Evolutionary conservation across 345 rosid species (phyloP).

Genomic region (Citrus hindsii): DNA sequence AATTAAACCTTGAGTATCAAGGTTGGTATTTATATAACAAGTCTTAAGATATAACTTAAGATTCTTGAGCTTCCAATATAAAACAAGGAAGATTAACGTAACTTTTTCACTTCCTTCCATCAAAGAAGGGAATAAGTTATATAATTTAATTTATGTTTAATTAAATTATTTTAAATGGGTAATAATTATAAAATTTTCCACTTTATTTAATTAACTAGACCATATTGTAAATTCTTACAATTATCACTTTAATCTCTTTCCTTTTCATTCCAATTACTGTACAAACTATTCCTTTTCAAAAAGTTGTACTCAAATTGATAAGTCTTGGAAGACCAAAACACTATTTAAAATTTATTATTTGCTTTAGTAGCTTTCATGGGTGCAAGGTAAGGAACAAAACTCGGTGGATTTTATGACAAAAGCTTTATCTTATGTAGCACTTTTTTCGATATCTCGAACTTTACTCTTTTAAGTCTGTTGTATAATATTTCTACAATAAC

Average conservation of each 20-base stretch:
- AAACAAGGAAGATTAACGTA: too few relatives aligned
- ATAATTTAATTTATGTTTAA: too few relatives aligned
- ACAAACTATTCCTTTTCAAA: slow-evolving; percentile 30
- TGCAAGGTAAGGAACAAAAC: slow-evolving; percentile 31
- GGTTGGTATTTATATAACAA: too few relatives aligned
- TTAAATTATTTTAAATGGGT: too few relatives aligned
- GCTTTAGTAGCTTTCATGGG: slow-evolving; percentile 27
- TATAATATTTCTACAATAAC: background rate
- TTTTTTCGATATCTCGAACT: slow-evolving; percentile 1
- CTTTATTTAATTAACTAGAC: too few relatives aligned
- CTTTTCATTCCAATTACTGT: slow-evolving; percentile 12
- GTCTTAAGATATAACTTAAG: too few relatives aligned
- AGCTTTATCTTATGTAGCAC: slow-evolving; percentile 1
- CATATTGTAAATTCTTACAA: too few relatives aligned
- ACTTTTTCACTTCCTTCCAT: too few relatives aligned
- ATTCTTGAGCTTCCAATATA: too few relatives aligned
- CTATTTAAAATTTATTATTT: slow-evolving; percentile 1
- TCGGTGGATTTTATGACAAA: slow-evolving; percentile 1
- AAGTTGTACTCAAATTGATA: slow-evolving; percentile 13
- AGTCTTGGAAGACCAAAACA: slow-evolving; percentile 5
- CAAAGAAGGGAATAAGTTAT: too few relatives aligned
- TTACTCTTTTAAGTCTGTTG: background rate
- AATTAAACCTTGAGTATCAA: too few relatives aligned
- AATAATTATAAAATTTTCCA: too few relatives aligned
- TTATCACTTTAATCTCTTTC: background rate